Conservation (phyloP, 176 grass and related monocot genomes). For the Triticum monococcum region DNA sequence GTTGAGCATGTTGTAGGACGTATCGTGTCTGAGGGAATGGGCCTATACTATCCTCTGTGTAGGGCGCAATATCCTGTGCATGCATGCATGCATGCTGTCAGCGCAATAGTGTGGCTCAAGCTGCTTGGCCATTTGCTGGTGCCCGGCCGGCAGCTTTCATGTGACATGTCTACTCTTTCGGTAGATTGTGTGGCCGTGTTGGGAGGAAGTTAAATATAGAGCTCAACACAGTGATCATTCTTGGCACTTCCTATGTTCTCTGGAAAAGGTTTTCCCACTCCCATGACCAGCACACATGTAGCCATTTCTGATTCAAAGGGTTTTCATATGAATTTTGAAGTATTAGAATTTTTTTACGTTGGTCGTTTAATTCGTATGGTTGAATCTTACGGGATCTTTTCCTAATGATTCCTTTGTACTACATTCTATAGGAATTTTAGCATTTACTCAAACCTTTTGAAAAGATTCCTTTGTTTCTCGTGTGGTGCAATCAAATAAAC, state of each 20-base stretch:
- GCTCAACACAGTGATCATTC: background rate
- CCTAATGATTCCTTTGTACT: no score
- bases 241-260: background rate
- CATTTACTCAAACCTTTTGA: no score
- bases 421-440: no score
- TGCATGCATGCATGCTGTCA: background rate
- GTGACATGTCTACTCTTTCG: constrained; percentile 1
- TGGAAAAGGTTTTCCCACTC: background rate
- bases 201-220: background rate
- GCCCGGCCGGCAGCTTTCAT: background rate
- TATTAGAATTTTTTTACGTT: no score
- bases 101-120: background rate
- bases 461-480: no score
- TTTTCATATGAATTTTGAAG: no score
- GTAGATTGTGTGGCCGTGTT: background rate
- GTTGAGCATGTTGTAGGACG: background rate
- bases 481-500: no score
- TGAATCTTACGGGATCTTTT: no score
- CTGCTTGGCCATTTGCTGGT: background rate
- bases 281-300: no score
- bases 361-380: no score
- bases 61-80: background rate
- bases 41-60: background rate
- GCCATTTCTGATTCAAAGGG: no score
- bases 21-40: constrained; percentile 5